Percentiles rank a stretch among this genome's conserved stretches.
These are phyloP conservation scores for Cryoendolithus antarcticus DNA, from an alignment of 2,329 filamentous ascomycete genomes.

Conservation along the genomic window DNA sequence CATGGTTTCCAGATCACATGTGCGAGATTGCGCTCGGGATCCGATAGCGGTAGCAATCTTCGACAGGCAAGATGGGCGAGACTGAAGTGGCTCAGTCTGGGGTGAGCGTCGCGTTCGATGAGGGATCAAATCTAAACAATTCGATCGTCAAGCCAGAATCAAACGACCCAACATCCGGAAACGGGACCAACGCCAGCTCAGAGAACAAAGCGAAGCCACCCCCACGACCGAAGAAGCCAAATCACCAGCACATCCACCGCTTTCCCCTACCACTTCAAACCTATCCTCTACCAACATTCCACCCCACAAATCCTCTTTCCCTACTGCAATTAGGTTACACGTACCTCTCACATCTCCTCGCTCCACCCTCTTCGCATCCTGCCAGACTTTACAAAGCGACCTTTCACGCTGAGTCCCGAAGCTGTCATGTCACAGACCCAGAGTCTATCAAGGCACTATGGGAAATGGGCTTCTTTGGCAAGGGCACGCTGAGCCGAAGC, in stretches of 20 bases:
- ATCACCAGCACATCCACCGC: slow-evolving; percentile 66
- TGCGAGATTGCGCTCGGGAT: too few relatives aligned
- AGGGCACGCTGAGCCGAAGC: slow-evolving; percentile 83
- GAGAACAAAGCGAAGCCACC: slow-evolving; percentile 7
- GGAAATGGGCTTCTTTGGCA: slow-evolving; percentile 97
- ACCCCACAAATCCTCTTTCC: slow-evolving; percentile 86
- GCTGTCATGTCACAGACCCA: slow-evolving; percentile 70
- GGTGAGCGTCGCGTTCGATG: too few relatives aligned
- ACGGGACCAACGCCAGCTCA: slow-evolving; percentile 2
- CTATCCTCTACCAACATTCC: slow-evolving; percentile 74
- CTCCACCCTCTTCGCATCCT: slow-evolving; percentile 51
- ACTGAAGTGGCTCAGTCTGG: too few relatives aligned
- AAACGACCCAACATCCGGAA: too few relatives aligned
- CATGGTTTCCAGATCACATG: too few relatives aligned
- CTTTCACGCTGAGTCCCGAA: slow-evolving; percentile 71
- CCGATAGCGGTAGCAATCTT: too few relatives aligned
- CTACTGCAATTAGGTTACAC: slow-evolving; percentile 67
- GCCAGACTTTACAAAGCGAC: slow-evolving; percentile 55
- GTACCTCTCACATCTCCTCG: slow-evolving; percentile 61
- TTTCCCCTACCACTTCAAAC: slow-evolving; percentile 69
- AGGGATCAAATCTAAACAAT: too few relatives aligned
- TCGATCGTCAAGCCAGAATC: too few relatives aligned
- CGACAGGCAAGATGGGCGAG: too few relatives aligned
- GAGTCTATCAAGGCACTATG: slow-evolving; percentile 69
- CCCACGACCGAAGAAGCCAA: slow-evolving; percentile 30